Base-by-base conservation (phyloP, 192 early-diverging fungal genomes). In the Coemansia sp. region DNA sequence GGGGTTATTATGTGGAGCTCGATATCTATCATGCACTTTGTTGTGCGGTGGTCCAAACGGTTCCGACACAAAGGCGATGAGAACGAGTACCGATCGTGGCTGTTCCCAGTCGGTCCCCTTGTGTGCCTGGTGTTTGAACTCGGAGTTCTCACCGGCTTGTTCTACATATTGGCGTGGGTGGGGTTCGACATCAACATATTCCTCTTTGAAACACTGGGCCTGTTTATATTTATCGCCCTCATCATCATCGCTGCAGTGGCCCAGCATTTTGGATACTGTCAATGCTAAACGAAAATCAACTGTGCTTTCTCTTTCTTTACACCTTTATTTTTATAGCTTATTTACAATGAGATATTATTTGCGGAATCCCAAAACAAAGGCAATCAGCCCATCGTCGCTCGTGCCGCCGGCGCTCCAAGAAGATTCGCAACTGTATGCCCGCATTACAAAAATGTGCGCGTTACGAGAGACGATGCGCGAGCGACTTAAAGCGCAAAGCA, bases 391-490 rank as follows among this genome's bases (percentile, higher is more conserved):
- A 10, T 54, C 65, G 10, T 57, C 65, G 16, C 60, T 80, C 19
- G 65, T 80, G 32, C 77, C 77, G 38, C 47, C 62, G 26, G 32
- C 77, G 35, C 64, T 80, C n/a, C 77, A 80, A 53, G 64, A 74
- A 32, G 72, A 80, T 68, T 65, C 65, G 6, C 72, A 80, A 19
- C 4, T 80, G 24, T 74, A 71, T 37, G 64, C 41, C 4, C 68
- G 77, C 39, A 61, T 80, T 27, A 80, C 47, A 68, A 64, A 68
- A 58, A 67, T 80, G 77, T 73, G 72, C 45, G 63, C 24, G 27
- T 49, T 76, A 39, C 73, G 79, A 18, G 79, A 81, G 62, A 64
- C 62, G 62, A 76, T 81, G 79, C 69, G 79, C 26, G 74, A 75
- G 50, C 54, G 57, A 27, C 70, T 81, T 4, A 81, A 81, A 57